Evolutionary conservation across 768 basidiomycete genomes (phyloP), one percentile per base, ranked within the genome.

Genomic region (Hemileccinum rubropunctum): DNA sequence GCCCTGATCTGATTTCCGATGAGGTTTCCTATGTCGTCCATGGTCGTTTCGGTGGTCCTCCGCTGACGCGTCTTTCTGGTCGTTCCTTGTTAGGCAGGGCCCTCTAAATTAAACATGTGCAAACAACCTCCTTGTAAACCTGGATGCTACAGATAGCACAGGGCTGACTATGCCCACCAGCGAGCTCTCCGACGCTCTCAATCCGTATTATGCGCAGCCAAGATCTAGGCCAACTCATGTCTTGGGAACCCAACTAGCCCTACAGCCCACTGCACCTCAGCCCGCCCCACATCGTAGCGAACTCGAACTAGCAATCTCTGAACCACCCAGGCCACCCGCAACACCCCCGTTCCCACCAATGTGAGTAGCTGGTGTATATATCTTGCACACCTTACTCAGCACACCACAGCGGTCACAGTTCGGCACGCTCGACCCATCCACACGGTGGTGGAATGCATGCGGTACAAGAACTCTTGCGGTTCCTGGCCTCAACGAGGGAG

Each of bases 171-270:
- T 84, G 83, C 72, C 78, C 58, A 76, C 81, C 52, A 89, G 86
- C 72, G 86, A 89, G 67, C 80, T 90, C 49, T 84, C 83, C 9
- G 82, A 90, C 62, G 88, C 88, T 6, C 82, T 90, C 59, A 90
- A 89, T 65, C 86, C 86, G 11, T 73, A 81, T 61, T 73, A 79
- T 50, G 74, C 73, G 32, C 78, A 79, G 45, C 59, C 71, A 15
- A 69, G 77, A 53, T 56, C 66, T 17, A 64, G 74, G 36, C 50
- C 62, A 3, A 51, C 60, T 0, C 56, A 58, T 9, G 36, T 17
- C n/a, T 27, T 52, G 7, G 48, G 27, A 38, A 51, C 41, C 26
- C 68, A 42, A 50, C 69, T 9, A 53, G 57, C 63, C 3, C 57
- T 63, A 34, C 62, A 65, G 6, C 62, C 61, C 23, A 61, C 62